Conservation (phyloP, 257 asterid genomes). For the Galeopsis tetrahit region DNA sequence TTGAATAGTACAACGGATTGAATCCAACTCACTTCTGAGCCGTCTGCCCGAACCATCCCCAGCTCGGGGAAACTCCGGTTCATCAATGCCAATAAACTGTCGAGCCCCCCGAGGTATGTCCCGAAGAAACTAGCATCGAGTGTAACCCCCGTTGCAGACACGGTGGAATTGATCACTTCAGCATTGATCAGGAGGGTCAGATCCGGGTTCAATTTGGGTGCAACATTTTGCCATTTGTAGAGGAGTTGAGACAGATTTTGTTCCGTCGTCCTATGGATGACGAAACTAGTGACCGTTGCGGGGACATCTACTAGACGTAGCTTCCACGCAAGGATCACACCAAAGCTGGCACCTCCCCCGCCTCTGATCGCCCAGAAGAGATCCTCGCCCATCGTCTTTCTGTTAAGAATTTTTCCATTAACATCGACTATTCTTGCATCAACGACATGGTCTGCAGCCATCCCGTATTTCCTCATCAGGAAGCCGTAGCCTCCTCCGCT, state of each 20-base stretch:
- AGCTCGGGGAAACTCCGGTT: constrained; percentile 42
- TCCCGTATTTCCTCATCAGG: constrained; percentile 39
- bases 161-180: not conserved
- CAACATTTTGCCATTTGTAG: constrained; percentile 39
- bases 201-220: constrained; percentile 26
- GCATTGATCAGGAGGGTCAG: constrained; percentile 25
- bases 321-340: constrained; percentile 14
- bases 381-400: constrained; percentile 1
- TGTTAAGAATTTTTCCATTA: constrained; percentile 35
- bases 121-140: constrained; percentile 28
- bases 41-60: constrained; percentile 38
- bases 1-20: constrained; percentile 24
- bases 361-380: constrained; percentile 26
- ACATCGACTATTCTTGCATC: constrained; percentile 46
- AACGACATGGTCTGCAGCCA: constrained; percentile 39
- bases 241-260: constrained; percentile 29
- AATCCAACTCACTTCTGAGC: constrained; percentile 45
- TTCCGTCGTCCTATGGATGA: constrained; percentile 15
- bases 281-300: constrained; percentile 1
- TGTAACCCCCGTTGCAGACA: not conserved
- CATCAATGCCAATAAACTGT: constrained; percentile 29
- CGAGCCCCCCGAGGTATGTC: constrained; percentile 39
- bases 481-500: constrained; percentile 52
- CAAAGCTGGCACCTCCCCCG: constrained; percentile 25
- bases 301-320: constrained; percentile 12